Conservation (phyloP, 208 protist genomes). For the Phytomonas francai region DNA sequence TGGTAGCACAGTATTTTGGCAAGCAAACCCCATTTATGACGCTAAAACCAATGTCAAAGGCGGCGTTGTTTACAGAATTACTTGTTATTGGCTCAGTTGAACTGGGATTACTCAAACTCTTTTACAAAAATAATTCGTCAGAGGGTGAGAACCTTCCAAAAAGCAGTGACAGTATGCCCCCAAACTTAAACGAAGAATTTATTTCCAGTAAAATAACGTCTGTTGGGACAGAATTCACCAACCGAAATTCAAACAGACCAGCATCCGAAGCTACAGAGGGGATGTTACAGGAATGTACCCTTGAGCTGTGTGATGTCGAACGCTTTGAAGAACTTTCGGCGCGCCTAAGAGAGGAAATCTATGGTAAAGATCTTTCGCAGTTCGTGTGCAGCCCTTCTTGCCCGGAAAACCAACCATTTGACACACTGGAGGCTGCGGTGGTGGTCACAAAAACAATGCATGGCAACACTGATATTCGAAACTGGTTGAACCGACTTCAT, state of each 20-base stretch:
- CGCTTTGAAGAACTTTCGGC: constrained; percentile 19
- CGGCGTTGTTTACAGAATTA: constrained; percentile 49
- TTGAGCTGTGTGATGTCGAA: constrained; percentile 10
- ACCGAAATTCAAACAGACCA: background rate
- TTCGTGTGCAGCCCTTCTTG: background rate
- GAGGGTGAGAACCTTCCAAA: background rate
- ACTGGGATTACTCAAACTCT: constrained; percentile 20
- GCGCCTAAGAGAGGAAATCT: constrained; percentile 18
- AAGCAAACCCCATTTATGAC: constrained; percentile 56
- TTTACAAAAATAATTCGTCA: background rate
- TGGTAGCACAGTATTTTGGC: constrained; percentile 62
- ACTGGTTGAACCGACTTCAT: constrained; percentile 68
- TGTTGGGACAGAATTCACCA: background rate
- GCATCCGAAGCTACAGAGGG: background rate
- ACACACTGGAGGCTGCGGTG: background rate
- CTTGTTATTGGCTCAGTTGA: constrained; percentile 61
- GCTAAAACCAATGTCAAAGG: constrained; percentile 33
- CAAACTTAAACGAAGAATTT: background rate
- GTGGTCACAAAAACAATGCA: background rate
- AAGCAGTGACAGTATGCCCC: background rate
- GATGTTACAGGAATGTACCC: background rate
- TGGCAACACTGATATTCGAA: constrained; percentile 51
- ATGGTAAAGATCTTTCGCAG: constrained; percentile 1
- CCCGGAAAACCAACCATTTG: background rate
- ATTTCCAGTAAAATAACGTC: background rate